Conservation (phyloP, 2,329 filamentous ascomycete genomes). For the Dactylella cylindrospora region DNA sequence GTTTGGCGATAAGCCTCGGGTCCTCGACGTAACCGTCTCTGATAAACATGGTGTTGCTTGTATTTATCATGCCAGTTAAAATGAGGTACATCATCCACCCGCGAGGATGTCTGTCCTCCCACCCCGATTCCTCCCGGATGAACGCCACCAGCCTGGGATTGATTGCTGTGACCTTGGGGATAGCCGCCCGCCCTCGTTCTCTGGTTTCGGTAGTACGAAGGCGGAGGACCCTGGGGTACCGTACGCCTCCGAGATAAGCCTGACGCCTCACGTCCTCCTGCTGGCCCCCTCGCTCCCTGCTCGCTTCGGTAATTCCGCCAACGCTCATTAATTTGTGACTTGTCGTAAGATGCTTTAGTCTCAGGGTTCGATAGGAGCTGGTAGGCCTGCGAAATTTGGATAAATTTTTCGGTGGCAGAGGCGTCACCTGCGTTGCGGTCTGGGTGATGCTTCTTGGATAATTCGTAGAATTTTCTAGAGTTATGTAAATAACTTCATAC, state of each 20-base stretch:
- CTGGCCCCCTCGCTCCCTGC: constrained; percentile 62
- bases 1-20: background rate
- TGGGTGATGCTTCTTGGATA: constrained; percentile 90
- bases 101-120: constrained; percentile 58
- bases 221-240: constrained; percentile 80
- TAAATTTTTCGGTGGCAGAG: constrained; percentile 71
- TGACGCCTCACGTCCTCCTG: constrained; percentile 74
- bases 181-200: constrained; percentile 62
- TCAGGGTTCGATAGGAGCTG: constrained; percentile 69
- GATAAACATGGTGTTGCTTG: constrained; percentile 63
- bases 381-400: constrained; percentile 82
- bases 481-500: background rate
- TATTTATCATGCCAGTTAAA: constrained; percentile 76
- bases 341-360: constrained; percentile 80
- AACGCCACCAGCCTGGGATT: constrained; percentile 33
- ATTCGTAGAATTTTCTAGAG: constrained; percentile 68
- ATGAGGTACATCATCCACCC: constrained; percentile 65
- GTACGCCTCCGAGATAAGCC: constrained; percentile 76
- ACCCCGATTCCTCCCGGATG: constrained; percentile 62
- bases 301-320: constrained; percentile 52
- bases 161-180: constrained; percentile 54
- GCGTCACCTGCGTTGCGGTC: constrained; percentile 82
- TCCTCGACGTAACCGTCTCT: constrained; percentile 50
- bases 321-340: constrained; percentile 51
- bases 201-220: constrained; percentile 75